Evolutionary conservation across 805 yeast species (phyloP), one percentile per base, ranked within the genome.

Genomic region (Metschnikowia amazonensis): DNA sequence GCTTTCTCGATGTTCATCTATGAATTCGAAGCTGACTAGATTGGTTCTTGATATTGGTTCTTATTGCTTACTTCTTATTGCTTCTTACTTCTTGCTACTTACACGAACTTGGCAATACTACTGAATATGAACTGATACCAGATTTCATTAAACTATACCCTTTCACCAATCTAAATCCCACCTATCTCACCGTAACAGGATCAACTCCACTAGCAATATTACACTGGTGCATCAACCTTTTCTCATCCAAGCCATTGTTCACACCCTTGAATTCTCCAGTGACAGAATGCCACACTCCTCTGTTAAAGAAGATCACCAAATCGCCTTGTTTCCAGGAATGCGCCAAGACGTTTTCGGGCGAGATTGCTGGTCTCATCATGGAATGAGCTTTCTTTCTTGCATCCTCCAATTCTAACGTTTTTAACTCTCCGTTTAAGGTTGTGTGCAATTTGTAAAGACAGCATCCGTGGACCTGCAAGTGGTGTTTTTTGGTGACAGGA

Each of bases 261-360:
- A 66, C 63, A 4, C 73, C 75, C 55, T 70, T 70, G 66, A 89
- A 84, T 65, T 88, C 95, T 43, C 96, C 95, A 13, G 96, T 88
- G 27, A 89, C 96, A 1, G 92, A 81, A 62, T 89, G 96, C 85
- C 92, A 86, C 9, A 89, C 90, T 36, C 96, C 96, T 62, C 92
- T 76, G 73, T 89, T 89, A 67, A 75, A 88, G 73, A 89, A 89
- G 45, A 89, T 82, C 29, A 87, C 94, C 59, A 89, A 75, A 58
- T 89, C 96, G 45, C 96, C 96, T 53, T 81, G 75, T 16, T 69
- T 67, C 96, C 96, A 89, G 39, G 80, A 79, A 63, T 89, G 96
- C 3, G 89, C 85, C 64, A 86, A 86, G 9, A 89, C 81, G 38
- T 82, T 62, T 45, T 80, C 62, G 16, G 96, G 92, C 2, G 83